These are phyloP conservation scores for Salix caprea DNA, from an alignment of 345 rosid species.

Conservation along the genomic window DNA sequence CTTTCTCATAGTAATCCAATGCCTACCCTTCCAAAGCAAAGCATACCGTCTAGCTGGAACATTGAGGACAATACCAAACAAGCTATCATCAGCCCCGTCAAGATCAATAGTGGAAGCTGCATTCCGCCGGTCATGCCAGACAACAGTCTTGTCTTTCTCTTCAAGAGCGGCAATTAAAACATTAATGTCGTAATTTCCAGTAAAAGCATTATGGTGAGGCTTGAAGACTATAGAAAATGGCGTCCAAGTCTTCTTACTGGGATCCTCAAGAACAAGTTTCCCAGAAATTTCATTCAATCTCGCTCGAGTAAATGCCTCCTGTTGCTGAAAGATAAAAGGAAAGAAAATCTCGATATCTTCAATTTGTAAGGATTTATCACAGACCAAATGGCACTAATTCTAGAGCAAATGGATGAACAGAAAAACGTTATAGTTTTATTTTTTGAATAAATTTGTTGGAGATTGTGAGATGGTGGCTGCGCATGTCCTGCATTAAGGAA, in stretches of 20 bases:
- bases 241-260: constrained; percentile 53
- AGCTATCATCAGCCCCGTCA: constrained; percentile 27
- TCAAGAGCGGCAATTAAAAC: constrained; percentile 74
- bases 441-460: no score
- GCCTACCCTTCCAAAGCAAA: constrained; percentile 84
- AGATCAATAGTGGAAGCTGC: constrained; percentile 59
- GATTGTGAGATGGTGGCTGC: no score
- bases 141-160: constrained; percentile 55
- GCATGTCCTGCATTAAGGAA: no score
- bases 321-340: constrained; percentile 36
- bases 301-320: constrained; percentile 59
- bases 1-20: constrained; percentile 75
- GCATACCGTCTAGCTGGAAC: constrained; percentile 59
- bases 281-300: constrained; percentile 59
- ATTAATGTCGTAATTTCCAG: constrained; percentile 83
- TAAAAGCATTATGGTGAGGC: constrained; percentile 75
- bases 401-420: not conserved
- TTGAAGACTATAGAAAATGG: constrained; percentile 64
- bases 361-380: not conserved
- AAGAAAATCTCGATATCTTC: not conserved
- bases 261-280: constrained; percentile 57
- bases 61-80: constrained; percentile 78
- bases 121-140: constrained; percentile 73
- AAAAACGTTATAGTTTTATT: no score
- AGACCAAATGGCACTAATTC: no score